Conservation (phyloP, 1,284 basidiomycete genomes). For the Trametes polyzona region DNA sequence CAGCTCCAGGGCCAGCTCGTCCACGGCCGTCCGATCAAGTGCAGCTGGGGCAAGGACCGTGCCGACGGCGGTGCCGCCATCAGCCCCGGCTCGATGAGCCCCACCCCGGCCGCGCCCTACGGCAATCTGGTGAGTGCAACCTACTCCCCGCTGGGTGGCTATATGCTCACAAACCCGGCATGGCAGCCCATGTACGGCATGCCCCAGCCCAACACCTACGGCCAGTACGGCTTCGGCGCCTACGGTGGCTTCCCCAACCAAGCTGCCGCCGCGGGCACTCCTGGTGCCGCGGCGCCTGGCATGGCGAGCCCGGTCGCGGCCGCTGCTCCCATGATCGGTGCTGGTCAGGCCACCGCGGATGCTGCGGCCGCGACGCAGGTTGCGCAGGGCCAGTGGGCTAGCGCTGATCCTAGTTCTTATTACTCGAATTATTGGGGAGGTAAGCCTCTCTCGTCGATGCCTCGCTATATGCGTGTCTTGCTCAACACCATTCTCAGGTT, state of each 20-base stretch:
- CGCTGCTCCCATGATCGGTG: slow-evolving; percentile 59
- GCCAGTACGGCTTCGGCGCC: slow-evolving; percentile 77
- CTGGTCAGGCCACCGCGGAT: slow-evolving; percentile 56
- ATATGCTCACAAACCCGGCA: slow-evolving; percentile 13
- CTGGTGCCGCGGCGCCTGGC: slow-evolving; percentile 62
- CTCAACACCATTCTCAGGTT: slow-evolving; percentile 50
- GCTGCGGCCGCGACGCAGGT: slow-evolving; percentile 58
- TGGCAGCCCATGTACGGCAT: slow-evolving; percentile 82
- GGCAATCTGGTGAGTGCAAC: slow-evolving; percentile 65
- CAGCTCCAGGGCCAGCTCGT: slow-evolving; percentile 94
- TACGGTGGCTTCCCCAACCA: slow-evolving; percentile 75
- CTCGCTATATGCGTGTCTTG: neutral
- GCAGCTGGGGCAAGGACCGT: slow-evolving; percentile 97
- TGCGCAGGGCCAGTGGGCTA: slow-evolving; percentile 73
- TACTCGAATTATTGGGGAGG: slow-evolving; percentile 86
- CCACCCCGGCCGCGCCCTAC: slow-evolving; percentile 70
- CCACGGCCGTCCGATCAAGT: slow-evolving; percentile 95
- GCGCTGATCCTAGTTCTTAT: slow-evolving; percentile 70
- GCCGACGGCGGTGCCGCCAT: slow-evolving; percentile 68
- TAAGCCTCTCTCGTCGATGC: slow-evolving; percentile 40
- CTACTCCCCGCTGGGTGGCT: neutral
- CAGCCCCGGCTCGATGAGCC: slow-evolving; percentile 59
- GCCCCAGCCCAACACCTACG: slow-evolving; percentile 79
- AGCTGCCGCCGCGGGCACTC: slow-evolving; percentile 64
- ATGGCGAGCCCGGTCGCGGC: slow-evolving; percentile 65